Evolutionary conservation across 1,284 basidiomycete genomes (phyloP).

Genomic region (Nidula niveotomentosa): DNA sequence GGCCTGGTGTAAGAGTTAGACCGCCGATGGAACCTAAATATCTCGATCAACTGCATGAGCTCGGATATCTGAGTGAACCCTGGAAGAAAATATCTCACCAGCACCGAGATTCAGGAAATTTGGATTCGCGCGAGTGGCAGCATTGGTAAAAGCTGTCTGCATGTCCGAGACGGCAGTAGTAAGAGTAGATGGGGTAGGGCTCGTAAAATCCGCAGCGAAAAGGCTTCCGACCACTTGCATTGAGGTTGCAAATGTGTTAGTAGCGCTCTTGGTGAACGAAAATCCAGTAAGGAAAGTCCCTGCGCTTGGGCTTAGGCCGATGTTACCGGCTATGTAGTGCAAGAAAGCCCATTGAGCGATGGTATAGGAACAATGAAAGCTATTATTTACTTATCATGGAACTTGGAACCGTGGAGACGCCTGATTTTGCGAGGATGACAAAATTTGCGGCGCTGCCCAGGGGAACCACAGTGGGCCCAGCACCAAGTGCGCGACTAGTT

Average conservation of each 20-base stretch:
- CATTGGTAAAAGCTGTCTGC: constrained; percentile 12
- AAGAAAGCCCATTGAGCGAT: not conserved
- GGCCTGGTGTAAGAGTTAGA: constrained; percentile 8
- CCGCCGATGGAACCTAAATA: constrained; percentile 5
- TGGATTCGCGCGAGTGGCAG: constrained; percentile 6
- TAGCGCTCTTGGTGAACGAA: constrained; percentile 2
- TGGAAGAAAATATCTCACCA: constrained; percentile 1
- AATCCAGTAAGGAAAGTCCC: constrained; percentile 9
- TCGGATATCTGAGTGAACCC: not conserved
- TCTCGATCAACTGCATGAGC: not conserved
- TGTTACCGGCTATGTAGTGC: constrained; percentile 2
- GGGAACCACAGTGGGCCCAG: constrained; percentile 4
- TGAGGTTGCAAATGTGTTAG: constrained; percentile 10
- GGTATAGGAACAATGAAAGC: not conserved
- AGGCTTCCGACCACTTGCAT: constrained; percentile 10
- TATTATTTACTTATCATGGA: not conserved
- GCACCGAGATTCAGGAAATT: constrained; percentile 5
- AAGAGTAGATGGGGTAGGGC: constrained; percentile 10
- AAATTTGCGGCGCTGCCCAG: constrained; percentile 7
- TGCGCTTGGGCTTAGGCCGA: constrained; percentile 11
- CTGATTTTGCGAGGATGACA: constrained; percentile 7
- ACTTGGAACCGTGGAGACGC: constrained; percentile 6
- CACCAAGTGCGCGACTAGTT: not conserved
- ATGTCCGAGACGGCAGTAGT: constrained; percentile 10
- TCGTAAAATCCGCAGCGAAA: constrained; percentile 9